Evolutionary conservation across 306 rosid species (phyloP), one percentile per base, ranked within the genome.

Genomic region (Cucurbita pepo): DNA sequence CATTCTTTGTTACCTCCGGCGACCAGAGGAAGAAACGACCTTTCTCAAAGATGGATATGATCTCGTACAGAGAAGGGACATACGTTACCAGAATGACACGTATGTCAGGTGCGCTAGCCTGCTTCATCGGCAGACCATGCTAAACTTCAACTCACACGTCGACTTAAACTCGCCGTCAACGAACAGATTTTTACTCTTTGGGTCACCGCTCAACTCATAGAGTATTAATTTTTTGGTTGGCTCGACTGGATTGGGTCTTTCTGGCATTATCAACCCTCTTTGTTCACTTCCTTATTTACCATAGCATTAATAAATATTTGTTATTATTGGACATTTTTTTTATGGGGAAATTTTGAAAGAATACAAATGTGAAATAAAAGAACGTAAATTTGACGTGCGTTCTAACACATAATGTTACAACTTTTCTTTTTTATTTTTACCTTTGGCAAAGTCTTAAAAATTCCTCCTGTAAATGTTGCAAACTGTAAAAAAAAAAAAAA

Each of bases 1-100:
- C 96, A 19, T 80, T 7, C 77, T 92, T 92, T 44, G 4, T 52
- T 0, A 45, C 83, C 63, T 86, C 95, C 1, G 96, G 96, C 6
- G 21, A 77, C 6, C 77, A 58, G 0, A 53, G 80, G 2, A 50
- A 1, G 2, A 5, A 52, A 10, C 77, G 79, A 9, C 87, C 84
- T 37, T 79, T 47, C 71, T 54, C 84, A 8, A 84, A 50, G 37
- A 5, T 22, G 10, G 86, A 85, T 15, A 76, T 82, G 92, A 84
- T 92, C 70, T 76, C 77, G 6, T 79, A 79, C n/a, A 88, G 71
- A 83, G 87, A 87, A 0, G 97, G 89, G 5, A 69, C 80, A 5
- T 78, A 63, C 1, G 97, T 79, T 3, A 21, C 62, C 16, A 53
- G 74, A 22, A 88, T 92, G 45, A 84, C 92, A 1, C 86, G 86